Base-by-base conservation (phyloP, 441 rosid species). In the Corymbia citriodora region DNA sequence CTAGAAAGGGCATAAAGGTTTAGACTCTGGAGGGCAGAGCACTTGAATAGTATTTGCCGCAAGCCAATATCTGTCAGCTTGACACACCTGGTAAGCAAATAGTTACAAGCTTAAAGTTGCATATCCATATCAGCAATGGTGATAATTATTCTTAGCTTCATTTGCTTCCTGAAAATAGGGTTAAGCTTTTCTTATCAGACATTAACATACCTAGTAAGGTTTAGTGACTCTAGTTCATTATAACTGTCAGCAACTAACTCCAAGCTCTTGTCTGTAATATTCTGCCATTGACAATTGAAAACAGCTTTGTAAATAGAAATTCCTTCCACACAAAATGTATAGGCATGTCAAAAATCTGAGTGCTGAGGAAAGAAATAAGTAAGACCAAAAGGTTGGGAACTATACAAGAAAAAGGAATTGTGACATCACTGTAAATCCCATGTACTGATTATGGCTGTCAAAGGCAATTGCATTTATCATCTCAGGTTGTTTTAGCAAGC, bases 1-100 rank as follows among this genome's bases (percentile, higher is more conserved):
- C 96, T 91, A 87, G 99, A 96, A 88, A 98, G 97, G 88, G 99
- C 99, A 89, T 98, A 98, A 89, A 98, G 97, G 92, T 98, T 97
- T 93, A 98, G 93, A 92, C 92, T 94, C 55, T 92, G 95, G 83
- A 98, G 96, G 91, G 89, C 90, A 31, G 92, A 94, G 93, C 99
- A 96, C 92, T 93, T 96, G 33, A 92, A 90, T 90, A 96, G 92
- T 91, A 96, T 93, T n/a, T 94, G 94, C 89, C 89, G 95, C 97
- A 98, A 94, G 92, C 99, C 99, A 91, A 88, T 92, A 93, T 97
- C 98, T 54, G 99, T 96, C 74, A 97, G 90, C 95, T 95, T 97
- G 96, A 97, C 88, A 91, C 99, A 98, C 94, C 99, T 98, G 93
- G 86, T 14, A 81, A 89, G 10, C 89, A 33, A 50, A 88, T 74